Conservation (phyloP, 1,139 yeast species). For the Casaregolazyma suthepensis region DNA sequence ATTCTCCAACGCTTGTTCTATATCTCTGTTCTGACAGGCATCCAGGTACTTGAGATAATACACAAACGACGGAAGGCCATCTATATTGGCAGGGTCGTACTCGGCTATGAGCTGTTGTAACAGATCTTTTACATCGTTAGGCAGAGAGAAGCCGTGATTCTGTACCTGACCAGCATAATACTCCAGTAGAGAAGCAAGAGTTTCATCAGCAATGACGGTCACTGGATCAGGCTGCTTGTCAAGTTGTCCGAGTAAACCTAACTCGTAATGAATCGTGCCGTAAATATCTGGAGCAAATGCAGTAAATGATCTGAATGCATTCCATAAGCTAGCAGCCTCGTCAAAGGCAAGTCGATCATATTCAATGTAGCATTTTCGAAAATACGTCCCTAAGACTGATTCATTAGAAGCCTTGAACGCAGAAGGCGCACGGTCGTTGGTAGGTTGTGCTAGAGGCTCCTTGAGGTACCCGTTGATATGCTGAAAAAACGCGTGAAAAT, state of each 20-base stretch:
- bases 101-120: conserved; percentile 37
- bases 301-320: conserved; percentile 37
- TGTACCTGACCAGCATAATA: conserved; percentile 39
- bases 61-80: conserved; percentile 53
- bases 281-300: neutral
- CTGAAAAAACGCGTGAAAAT: conserved; percentile 13
- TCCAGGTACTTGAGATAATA: conserved; percentile 63
- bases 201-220: conserved; percentile 42
- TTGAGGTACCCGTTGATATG: conserved; percentile 9
- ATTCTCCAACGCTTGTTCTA: conserved; percentile 65
- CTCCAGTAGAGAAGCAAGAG: conserved; percentile 47
- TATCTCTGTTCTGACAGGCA: conserved; percentile 55
- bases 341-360: conserved; percentile 54
- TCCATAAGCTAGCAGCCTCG: conserved; percentile 49
- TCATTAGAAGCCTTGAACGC: conserved; percentile 7
- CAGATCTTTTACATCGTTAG: conserved; percentile 8
- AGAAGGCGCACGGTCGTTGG: neutral
- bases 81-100: conserved; percentile 34
- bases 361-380: conserved; percentile 41
- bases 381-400: conserved; percentile 39
- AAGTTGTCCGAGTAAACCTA: conserved; percentile 1
- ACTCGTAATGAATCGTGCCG: neutral
- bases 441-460: conserved; percentile 1
- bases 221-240: neutral
- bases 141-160: conserved; percentile 31